phyloP scores from a whole-genome alignment of 208 protist species.

The Trypanosoma conorhini region DNA sequence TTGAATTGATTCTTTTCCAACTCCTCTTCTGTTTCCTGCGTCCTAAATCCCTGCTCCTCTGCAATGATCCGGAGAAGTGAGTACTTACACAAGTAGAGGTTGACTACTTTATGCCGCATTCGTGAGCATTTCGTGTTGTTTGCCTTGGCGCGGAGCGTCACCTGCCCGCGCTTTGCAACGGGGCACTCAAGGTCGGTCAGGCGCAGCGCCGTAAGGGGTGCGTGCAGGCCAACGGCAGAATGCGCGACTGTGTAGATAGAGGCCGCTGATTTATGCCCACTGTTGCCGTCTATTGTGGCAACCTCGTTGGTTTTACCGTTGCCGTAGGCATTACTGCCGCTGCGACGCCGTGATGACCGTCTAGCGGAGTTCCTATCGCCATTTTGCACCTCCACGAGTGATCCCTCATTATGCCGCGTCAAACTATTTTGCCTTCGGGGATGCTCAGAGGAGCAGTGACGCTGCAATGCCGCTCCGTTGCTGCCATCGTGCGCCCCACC shows the following conservation, averaged over 20 bases:
- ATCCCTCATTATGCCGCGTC: not conserved
- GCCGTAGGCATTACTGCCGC: not conserved
- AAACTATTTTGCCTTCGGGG: not conserved
- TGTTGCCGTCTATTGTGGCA: not conserved
- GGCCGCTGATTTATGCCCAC: not conserved
- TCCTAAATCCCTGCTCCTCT: slow-evolving; percentile 66
- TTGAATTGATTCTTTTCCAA: slow-evolving; percentile 91
- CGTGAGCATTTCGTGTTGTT: slow-evolving; percentile 33
- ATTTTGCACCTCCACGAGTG: not conserved
- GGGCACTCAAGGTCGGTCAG: slow-evolving; percentile 22
- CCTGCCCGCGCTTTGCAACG: slow-evolving; percentile 17
- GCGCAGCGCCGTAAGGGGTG: slow-evolving; percentile 9
- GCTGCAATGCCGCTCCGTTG: not conserved
- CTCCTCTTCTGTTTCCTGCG: slow-evolving; percentile 78
- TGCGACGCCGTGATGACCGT: not conserved
- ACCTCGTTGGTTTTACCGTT: not conserved
- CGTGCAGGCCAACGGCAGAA: not conserved
- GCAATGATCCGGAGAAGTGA: slow-evolving; percentile 74
- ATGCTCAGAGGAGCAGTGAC: not conserved
- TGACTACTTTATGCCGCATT: slow-evolving; percentile 58
- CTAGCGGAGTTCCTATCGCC: not conserved
- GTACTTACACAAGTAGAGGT: slow-evolving; percentile 85
- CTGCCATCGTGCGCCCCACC: not conserved
- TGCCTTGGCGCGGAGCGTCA: slow-evolving; percentile 4
- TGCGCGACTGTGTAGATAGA: not conserved